Percentiles rank a stretch among this genome's conserved stretches.
Evolutionary conservation across 805 yeast genomes (phyloP).

Genomic region (Schwanniomyces polymorphus): DNA sequence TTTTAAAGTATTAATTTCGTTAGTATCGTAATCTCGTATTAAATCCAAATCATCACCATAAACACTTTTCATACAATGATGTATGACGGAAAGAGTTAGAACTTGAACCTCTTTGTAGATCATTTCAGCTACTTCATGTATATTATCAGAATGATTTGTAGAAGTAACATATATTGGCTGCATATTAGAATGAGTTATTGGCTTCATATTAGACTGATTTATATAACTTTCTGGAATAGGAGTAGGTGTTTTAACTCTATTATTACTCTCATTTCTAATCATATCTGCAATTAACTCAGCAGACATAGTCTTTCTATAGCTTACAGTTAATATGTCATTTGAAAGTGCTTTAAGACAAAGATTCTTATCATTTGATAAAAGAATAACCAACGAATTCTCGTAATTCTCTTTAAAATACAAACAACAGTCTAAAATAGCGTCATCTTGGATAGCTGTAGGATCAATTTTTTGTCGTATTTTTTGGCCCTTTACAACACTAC

Average conservation of each 20-base stretch:
- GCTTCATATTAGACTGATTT: neutral
- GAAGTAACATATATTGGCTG: no score
- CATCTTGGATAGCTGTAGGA: conserved; percentile 56
- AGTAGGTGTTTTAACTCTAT: conserved; percentile 7
- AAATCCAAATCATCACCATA: conserved; percentile 59
- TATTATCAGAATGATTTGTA: no score
- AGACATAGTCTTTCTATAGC: conserved; percentile 46
- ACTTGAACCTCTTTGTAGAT: conserved; percentile 34
- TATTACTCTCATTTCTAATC: conserved; percentile 34
- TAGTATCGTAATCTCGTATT: conserved; percentile 45
- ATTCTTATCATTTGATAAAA: conserved; percentile 82
- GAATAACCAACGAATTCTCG: conserved; percentile 45
- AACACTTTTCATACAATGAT: conserved; percentile 48
- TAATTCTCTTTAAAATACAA: conserved; percentile 51
- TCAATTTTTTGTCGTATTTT: conserved; percentile 54
- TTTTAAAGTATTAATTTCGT: conserved; percentile 29
- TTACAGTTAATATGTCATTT: conserved; percentile 65
- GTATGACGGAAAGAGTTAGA: conserved; percentile 47
- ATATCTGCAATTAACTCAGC: conserved; percentile 43
- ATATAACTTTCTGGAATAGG: neutral
- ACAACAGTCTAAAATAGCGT: conserved; percentile 84
- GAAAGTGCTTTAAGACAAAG: conserved; percentile 75
- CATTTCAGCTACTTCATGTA: neutral
- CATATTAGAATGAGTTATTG: neutral
- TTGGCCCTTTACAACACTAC: conserved; percentile 64